Conservation (phyloP, 2,329 filamentous ascomycete species). For the Allantophomopsis cytisporea region DNA sequence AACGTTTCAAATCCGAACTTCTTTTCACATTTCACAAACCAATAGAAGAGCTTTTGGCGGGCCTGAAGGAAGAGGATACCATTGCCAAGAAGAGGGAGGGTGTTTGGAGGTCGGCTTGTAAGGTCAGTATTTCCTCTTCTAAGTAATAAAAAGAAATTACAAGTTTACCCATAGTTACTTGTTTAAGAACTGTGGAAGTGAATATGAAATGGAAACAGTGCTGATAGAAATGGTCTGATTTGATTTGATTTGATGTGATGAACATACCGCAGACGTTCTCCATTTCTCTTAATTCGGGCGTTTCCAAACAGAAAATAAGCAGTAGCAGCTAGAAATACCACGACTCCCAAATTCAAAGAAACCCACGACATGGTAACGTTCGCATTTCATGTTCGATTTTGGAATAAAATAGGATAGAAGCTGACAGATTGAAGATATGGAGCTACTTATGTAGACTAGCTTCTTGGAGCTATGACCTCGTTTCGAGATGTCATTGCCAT, state of each 20-base stretch:
- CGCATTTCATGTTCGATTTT: no score
- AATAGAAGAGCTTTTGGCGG: slow-evolving; percentile 44
- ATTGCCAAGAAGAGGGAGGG: slow-evolving; percentile 40
- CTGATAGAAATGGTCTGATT: no score
- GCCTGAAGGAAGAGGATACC: slow-evolving; percentile 46
- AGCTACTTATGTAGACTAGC: no score
- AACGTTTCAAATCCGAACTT: slow-evolving; percentile 45
- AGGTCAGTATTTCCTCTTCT: slow-evolving; percentile 1
- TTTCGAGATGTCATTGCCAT: no score
- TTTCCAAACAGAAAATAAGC: slow-evolving; percentile 7
- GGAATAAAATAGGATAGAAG: no score
- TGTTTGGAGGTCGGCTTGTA: slow-evolving; percentile 16
- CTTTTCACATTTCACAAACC: slow-evolving; percentile 46
- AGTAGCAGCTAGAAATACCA: slow-evolving; percentile 2
- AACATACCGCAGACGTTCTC: slow-evolving; percentile 14
- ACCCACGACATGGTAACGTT: no score
- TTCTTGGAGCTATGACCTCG: no score
- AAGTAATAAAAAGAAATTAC: neutral
- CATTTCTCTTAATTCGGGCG: slow-evolving; percentile 14
- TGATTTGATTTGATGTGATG: neutral
- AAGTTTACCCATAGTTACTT: neutral
- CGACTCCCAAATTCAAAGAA: no score
- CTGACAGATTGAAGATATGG: no score
- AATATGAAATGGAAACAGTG: neutral
- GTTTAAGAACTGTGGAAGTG: neutral